Base-by-base conservation (phyloP, 768 basidiomycete genomes). In the Boletus edulis region DNA sequence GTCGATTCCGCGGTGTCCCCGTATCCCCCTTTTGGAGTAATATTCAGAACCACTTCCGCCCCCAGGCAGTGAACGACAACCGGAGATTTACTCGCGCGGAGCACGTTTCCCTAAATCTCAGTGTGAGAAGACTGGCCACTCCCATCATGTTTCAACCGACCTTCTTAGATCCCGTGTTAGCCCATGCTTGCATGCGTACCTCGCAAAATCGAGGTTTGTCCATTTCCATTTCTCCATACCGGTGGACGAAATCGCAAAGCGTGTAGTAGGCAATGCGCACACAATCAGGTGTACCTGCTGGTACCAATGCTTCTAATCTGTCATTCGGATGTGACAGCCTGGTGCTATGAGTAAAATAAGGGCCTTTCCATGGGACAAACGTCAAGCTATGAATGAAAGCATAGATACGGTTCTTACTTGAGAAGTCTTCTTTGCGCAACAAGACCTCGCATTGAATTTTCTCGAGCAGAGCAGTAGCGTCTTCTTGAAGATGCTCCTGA, bases 161-260 rank as follows among this genome's bases (percentile, higher is more conserved):
- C 70, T 65, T 75, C 62, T 54, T 75, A 11, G 61, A 64, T 34
- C 80, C 80, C 12, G 69, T 20, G 17, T 70, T 67, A 24, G 73
- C 69, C 79, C 80, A 83, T 5, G 75, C 80, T 31, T 73, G 55
- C 14, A 77, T 52, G 32, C 61, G 62, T 20, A 82, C 45, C 44
- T 62, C 61, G n/a, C 68, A 63, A 22, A 82, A 68, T 8, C 60
- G 57, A 46, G 75, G 58, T 38, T 62, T 63, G 0, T 62, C 50
- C 46, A 69, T 52, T 53, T 62, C 50, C 46, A 69, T 52, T 53
- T 74, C 75, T 4, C 67, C 78, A 46, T 78, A 81, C 31, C 53
- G 56, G 27, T 60, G 56, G 7, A 67, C 72, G 38, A 71, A 62
- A 42, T 64, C 57, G 44, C 66, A 50, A 34, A 82, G 65, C 3